These are phyloP conservation scores for Rasamsonia emersonii DNA, from an alignment of 2,329 filamentous ascomycete genomes.

Conservation along the genomic window DNA sequence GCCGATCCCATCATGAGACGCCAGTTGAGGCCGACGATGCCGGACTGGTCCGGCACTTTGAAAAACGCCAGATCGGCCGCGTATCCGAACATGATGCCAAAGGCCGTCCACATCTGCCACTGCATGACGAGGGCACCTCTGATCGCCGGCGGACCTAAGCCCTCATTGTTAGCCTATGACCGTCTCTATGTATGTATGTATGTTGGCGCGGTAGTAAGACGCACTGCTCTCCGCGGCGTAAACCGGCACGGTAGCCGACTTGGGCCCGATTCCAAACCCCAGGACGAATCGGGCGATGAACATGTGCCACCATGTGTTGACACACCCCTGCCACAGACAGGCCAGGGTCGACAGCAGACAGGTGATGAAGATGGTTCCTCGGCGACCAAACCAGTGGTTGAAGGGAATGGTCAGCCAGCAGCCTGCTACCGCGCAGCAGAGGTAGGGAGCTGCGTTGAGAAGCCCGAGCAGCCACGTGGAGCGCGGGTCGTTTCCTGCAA, in stretches of 20 bases:
- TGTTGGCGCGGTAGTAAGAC: too few species aligned
- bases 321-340: slow-evolving; percentile 53
- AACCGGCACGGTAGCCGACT: slow-evolving; percentile 65
- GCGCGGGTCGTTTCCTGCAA: slow-evolving; percentile 39
- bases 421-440: slow-evolving; percentile 59
- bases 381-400: slow-evolving; percentile 60
- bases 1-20: slow-evolving; percentile 62
- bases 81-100: slow-evolving; percentile 49
- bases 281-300: slow-evolving; percentile 63
- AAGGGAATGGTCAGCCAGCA: slow-evolving; percentile 68
- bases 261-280: slow-evolving; percentile 69
- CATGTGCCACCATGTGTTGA: slow-evolving; percentile 63
- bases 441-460: slow-evolving; percentile 48
- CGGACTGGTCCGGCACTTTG: slow-evolving; percentile 41
- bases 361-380: slow-evolving; percentile 68
- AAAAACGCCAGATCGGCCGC: slow-evolving; percentile 55
- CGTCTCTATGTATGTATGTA: too few species aligned
- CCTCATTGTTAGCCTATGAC: too few species aligned
- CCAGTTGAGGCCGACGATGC: slow-evolving; percentile 55
- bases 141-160: slow-evolving; percentile 57
- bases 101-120: slow-evolving; percentile 57
- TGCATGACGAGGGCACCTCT: slow-evolving; percentile 73
- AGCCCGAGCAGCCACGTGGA: slow-evolving; percentile 55
- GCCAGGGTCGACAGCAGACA: slow-evolving; percentile 58
- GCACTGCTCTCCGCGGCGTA: slow-evolving; percentile 73